These are phyloP conservation scores for Cutaneotrichosporon curvatum DNA, from an alignment of 1,284 basidiomycete genomes.

Conservation along the genomic window DNA sequence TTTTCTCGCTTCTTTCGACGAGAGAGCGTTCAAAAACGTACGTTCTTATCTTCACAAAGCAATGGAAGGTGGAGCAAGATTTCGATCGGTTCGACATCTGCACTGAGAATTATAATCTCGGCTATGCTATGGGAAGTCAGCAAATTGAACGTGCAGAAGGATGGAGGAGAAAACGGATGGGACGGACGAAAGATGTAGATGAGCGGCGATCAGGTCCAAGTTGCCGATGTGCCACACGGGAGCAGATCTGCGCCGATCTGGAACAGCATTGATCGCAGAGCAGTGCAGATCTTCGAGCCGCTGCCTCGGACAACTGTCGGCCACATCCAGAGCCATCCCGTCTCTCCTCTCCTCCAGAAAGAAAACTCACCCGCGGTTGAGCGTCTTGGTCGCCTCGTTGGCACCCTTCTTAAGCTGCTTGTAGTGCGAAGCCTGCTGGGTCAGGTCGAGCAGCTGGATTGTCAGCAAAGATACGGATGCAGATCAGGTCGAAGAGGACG, in stretches of 20 bases:
- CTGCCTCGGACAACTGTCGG: too few species aligned
- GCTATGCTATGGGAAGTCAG: slow-evolving; percentile 70
- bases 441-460: slow-evolving; percentile 75
- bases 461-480: slow-evolving; percentile 9
- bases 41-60: slow-evolving; percentile 99
- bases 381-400: slow-evolving; percentile 73
- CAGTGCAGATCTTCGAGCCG: too few species aligned
- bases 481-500: too few species aligned
- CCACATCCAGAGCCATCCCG: too few species aligned
- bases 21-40: slow-evolving; percentile 57
- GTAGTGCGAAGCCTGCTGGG: slow-evolving; percentile 75
- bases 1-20: too few species aligned
- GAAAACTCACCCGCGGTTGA: slow-evolving; percentile 53
- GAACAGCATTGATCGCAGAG: too few species aligned
- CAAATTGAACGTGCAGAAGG: neutral
- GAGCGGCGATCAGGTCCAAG: too few species aligned
- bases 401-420: slow-evolving; percentile 92
- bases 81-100: slow-evolving; percentile 95
- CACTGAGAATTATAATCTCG: slow-evolving; percentile 97
- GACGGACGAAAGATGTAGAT: too few species aligned
- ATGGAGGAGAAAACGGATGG: too few species aligned
- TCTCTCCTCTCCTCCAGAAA: neutral
- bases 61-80: slow-evolving; percentile 95
- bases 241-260: too few species aligned
- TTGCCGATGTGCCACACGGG: too few species aligned